Conservation (phyloP, 768 basidiomycete species). For the Phanerodontia chrysosporium region DNA sequence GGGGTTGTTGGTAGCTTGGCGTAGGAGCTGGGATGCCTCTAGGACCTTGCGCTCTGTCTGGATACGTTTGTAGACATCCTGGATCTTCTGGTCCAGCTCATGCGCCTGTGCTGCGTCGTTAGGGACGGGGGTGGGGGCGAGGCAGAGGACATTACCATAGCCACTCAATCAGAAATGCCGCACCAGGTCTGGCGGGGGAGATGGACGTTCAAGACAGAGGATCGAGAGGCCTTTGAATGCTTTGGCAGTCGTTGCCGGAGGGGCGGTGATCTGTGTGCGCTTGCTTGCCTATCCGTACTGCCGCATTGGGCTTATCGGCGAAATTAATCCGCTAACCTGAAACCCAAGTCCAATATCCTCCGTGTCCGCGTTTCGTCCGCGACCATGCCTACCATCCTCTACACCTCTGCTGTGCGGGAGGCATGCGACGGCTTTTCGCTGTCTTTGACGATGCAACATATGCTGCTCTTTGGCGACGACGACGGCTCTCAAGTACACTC, state of each 20-base stretch:
- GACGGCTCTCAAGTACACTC: constrained; percentile 25
- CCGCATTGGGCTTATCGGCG: constrained; percentile 10
- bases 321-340: not conserved
- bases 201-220: constrained; percentile 10
- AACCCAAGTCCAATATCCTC: not conserved
- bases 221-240: not conserved
- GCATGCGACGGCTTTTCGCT: constrained; percentile 41
- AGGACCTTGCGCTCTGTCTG: constrained; percentile 91
- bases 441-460: constrained; percentile 43
- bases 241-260: constrained; percentile 10
- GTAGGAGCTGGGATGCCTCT: constrained; percentile 74
- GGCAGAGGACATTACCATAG: constrained; percentile 20
- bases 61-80: constrained; percentile 85
- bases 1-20: constrained; percentile 79
- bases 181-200: constrained; percentile 1
- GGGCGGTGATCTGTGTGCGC: constrained; percentile 24
- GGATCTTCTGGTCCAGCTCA: constrained; percentile 91
- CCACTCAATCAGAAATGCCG: constrained; percentile 8
- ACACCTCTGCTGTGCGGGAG: constrained; percentile 35
- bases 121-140: constrained; percentile 6
- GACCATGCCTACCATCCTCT: constrained; percentile 21
- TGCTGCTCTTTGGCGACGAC: constrained; percentile 29
- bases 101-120: constrained; percentile 24
- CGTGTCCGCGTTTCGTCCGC: not conserved
- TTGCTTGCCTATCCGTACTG: constrained; percentile 20